Percentiles rank a stretch among this genome's conserved stretches.
phyloP scores from a whole-genome alignment of 495 filamentous ascomycete genomes.

The Wilcoxina mikolae region DNA sequence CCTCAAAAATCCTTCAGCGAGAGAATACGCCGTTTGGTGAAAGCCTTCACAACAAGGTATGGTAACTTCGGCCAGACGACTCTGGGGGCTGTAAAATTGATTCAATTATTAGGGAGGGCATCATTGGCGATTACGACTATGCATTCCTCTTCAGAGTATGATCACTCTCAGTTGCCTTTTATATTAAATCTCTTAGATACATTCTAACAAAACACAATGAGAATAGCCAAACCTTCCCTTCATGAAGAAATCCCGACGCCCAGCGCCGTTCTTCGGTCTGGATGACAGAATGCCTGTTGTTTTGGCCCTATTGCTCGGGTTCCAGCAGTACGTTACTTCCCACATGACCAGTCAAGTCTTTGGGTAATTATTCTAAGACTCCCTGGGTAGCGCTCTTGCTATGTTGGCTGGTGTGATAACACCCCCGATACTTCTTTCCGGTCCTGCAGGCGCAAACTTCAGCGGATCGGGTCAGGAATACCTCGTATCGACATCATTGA shows the following conservation, averaged over 20 bases:
- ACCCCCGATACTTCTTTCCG: constrained; percentile 63
- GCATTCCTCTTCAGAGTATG: constrained; percentile 36
- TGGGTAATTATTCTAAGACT: constrained; percentile 30
- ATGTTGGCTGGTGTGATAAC: constrained; percentile 63
- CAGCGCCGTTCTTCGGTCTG: constrained; percentile 75
- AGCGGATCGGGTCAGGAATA: constrained; percentile 48
- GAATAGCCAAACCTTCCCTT: constrained; percentile 73
- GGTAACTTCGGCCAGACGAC: background rate
- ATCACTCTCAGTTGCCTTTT: background rate
- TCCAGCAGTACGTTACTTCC: constrained; percentile 41
- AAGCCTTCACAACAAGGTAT: constrained; percentile 8
- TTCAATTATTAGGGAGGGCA: constrained; percentile 38
- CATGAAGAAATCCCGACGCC: constrained; percentile 46
- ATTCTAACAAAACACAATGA: constrained; percentile 34
- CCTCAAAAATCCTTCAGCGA: background rate
- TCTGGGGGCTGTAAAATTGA: background rate
- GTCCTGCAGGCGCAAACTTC: constrained; percentile 52
- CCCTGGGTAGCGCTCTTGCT: constrained; percentile 17
- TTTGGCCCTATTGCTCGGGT: constrained; percentile 54
- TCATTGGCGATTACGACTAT: constrained; percentile 82
- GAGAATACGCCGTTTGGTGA: background rate
- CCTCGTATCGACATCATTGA: constrained; percentile 77
- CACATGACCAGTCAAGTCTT: constrained; percentile 29
- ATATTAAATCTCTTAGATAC: background rate
- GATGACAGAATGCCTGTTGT: constrained; percentile 70